A percentile compares a stretch with the other conserved stretches of the same genome.
Evolutionary conservation across 164 flowering plant genomes (phyloP).

Genomic region (Vitis vinifera): ASM3070453v1 NC_081812.1:15741001-15741500

Average conservation of each 20-base stretch:
- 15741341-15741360: conserved; percentile 58
- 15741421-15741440: conserved; percentile 4
- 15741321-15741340: conserved; percentile 81
- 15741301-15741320: conserved; percentile 78
- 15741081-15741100: conserved; percentile 74
- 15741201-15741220: conserved; percentile 66
- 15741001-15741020: conserved; percentile 76
- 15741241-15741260: conserved; percentile 69
- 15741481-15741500: conserved; percentile 14
- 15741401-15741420: background rate
- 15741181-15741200: conserved; percentile 87
- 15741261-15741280: conserved; percentile 77
- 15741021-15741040: conserved; percentile 84
- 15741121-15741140: conserved; percentile 74
- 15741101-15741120: conserved; percentile 80
- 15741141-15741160: conserved; percentile 76
- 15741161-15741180: conserved; percentile 80
- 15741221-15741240: conserved; percentile 63
- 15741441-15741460: conserved; percentile 43
- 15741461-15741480: conserved; percentile 26
- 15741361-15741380: conserved; percentile 63
- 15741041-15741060: conserved; percentile 75
- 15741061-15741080: conserved; percentile 81
- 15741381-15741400: conserved; percentile 2
- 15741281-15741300: conserved; percentile 74